phyloP scores from a whole-genome alignment of 2,329 filamentous ascomycete species.

The Chrysosporium keratinophilum region DNA sequence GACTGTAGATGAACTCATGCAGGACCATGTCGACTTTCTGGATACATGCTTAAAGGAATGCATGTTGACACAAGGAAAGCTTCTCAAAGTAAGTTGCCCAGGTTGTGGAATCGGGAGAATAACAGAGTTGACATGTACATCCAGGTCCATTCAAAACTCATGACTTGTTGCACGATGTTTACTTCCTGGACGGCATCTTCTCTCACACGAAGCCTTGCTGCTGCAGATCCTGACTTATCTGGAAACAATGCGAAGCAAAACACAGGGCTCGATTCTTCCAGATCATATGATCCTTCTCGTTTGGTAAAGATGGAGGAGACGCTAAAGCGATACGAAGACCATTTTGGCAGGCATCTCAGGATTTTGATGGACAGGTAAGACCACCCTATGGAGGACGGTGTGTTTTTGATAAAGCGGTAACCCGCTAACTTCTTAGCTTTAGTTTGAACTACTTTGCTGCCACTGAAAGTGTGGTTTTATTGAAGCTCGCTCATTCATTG shows the following conservation, averaged over 20 bases:
- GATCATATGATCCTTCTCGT: constrained; percentile 46
- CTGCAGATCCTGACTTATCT: constrained; percentile 66
- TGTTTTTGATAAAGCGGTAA: background rate
- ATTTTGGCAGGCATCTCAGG: constrained; percentile 84
- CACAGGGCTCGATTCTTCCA: constrained; percentile 20
- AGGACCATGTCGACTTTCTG: constrained; percentile 95
- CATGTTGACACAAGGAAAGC: constrained; percentile 94
- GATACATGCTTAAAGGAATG: constrained; percentile 98
- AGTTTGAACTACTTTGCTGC: constrained; percentile 87
- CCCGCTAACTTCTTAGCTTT: constrained; percentile 1
- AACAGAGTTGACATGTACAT: constrained; percentile 10
- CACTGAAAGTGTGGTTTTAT: constrained; percentile 87
- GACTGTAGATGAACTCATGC: constrained; percentile 96
- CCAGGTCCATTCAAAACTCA: constrained; percentile 95
- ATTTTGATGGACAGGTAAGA: constrained; percentile 71
- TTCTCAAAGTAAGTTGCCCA: constrained; percentile 59
- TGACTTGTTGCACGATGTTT: constrained; percentile 92
- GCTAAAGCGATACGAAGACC: constrained; percentile 81
- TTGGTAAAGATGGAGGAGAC: constrained; percentile 75
- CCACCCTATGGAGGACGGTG: constrained; percentile 1
- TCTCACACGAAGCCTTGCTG: constrained; percentile 72
- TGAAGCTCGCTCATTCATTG: constrained; percentile 53
- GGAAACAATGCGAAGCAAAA: constrained; percentile 20
- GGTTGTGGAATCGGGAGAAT: background rate
- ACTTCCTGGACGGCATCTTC: constrained; percentile 72